These are phyloP conservation scores for Nepenthes gracilis DNA, from an alignment of 148 eudicot species.

Conservation along the genomic window DNA sequence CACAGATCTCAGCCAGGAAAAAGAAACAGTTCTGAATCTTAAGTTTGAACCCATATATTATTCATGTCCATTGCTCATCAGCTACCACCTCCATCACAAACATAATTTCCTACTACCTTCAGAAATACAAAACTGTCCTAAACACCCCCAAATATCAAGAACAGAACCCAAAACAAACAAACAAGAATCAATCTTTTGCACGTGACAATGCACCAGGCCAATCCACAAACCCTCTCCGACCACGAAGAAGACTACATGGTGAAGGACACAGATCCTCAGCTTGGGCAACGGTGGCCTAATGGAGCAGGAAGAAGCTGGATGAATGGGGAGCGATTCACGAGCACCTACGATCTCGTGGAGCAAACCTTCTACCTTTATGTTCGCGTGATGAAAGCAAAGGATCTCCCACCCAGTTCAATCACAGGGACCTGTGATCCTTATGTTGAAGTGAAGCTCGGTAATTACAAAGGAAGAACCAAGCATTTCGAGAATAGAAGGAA, in stretches of 20 bases:
- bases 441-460: constrained; percentile 66
- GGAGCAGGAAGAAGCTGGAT: constrained; percentile 40
- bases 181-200: constrained; percentile 17
- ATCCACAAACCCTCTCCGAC: constrained; percentile 15
- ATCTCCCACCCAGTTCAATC: constrained; percentile 29
- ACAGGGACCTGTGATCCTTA: constrained; percentile 62
- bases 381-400: constrained; percentile 52
- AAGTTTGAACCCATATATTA: no score
- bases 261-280: constrained; percentile 34
- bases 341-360: constrained; percentile 63
- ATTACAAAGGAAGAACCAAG: constrained; percentile 58
- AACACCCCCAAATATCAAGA: neutral
- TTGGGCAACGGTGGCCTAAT: constrained; percentile 35
- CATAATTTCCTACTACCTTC: no score
- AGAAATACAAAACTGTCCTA: no score
- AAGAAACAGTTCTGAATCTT: no score
- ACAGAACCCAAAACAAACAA: constrained; percentile 26
- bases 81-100: no score
- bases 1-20: no score
- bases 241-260: constrained; percentile 37
- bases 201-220: constrained; percentile 25
- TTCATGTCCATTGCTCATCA: no score
- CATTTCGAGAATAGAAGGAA: constrained; percentile 48
- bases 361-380: constrained; percentile 56
- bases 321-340: constrained; percentile 29